Conservation (phyloP, 192 early-diverging fungal genomes). For the Umbelopsis vinacea region DNA sequence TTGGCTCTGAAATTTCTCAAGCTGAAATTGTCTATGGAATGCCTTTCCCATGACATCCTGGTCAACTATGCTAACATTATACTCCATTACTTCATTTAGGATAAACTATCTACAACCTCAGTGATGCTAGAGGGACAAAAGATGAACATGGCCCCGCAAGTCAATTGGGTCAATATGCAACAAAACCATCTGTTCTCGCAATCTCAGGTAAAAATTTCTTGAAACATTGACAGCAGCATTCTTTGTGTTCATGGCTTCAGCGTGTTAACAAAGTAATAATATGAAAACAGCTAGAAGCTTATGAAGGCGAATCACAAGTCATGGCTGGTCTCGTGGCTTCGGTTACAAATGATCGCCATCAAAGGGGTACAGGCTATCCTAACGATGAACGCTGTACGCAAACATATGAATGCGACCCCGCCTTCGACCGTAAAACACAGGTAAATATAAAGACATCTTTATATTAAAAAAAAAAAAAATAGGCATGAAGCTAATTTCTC, state of each 20-base stretch:
- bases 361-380: slow-evolving; percentile 7
- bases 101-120: background rate
- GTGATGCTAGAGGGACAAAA: background rate
- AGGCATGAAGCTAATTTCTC: background rate
- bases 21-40: background rate
- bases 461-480: no score
- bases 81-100: background rate
- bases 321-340: slow-evolving; percentile 19
- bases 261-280: background rate
- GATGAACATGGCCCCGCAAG: background rate
- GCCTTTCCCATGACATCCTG: background rate
- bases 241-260: background rate
- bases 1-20: slow-evolving; percentile 15
- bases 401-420: background rate
- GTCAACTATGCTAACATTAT: background rate
- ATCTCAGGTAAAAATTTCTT: slow-evolving; percentile 5
- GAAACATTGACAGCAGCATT: background rate
- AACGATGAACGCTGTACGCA: background rate
- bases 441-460: background rate
- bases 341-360: slow-evolving; percentile 3
- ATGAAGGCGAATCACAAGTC: slow-evolving; percentile 11
- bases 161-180: background rate
- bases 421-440: background rate
- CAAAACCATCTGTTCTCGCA: slow-evolving; percentile 11
- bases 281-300: slow-evolving; percentile 9